Evolutionary conservation across 129 eudicot species (phyloP).

Genomic region (Escallonia herrerae): DNA sequence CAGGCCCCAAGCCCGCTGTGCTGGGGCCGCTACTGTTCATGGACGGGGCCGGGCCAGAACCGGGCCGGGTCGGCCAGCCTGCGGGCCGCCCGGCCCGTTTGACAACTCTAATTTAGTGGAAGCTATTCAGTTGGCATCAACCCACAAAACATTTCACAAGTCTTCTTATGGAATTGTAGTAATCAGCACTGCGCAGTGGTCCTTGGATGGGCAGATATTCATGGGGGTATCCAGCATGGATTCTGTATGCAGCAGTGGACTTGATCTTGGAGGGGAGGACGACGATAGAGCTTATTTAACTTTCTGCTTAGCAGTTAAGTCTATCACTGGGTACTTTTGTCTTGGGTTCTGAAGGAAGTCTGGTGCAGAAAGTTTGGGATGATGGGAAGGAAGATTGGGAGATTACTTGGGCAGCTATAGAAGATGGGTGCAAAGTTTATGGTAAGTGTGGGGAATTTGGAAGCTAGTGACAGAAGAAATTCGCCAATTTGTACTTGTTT

Average conservation of each 20-base stretch:
- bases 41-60: too few relatives aligned
- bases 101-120: constrained; percentile 17
- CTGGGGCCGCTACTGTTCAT: too few relatives aligned
- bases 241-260: constrained; percentile 12
- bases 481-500: constrained; percentile 18
- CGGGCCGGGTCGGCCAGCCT: too few relatives aligned
- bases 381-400: constrained; percentile 16
- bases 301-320: neutral
- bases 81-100: too few relatives aligned
- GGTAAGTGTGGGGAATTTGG: constrained; percentile 14
- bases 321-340: neutral
- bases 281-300: neutral
- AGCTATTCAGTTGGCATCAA: constrained; percentile 13
- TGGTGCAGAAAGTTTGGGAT: constrained; percentile 5
- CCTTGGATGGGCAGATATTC: constrained; percentile 35
- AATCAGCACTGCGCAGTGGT: constrained; percentile 16
- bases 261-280: constrained; percentile 7
- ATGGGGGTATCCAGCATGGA: constrained; percentile 18
- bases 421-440: constrained; percentile 14
- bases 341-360: constrained; percentile 6
- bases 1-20: too few relatives aligned
- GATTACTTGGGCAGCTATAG: neutral
- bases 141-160: constrained; percentile 5
- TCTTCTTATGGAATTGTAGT: constrained; percentile 15
- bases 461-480: neutral